Conservation (phyloP, 2,329 filamentous ascomycete species). For the Periconia macrospinosa region DNA sequence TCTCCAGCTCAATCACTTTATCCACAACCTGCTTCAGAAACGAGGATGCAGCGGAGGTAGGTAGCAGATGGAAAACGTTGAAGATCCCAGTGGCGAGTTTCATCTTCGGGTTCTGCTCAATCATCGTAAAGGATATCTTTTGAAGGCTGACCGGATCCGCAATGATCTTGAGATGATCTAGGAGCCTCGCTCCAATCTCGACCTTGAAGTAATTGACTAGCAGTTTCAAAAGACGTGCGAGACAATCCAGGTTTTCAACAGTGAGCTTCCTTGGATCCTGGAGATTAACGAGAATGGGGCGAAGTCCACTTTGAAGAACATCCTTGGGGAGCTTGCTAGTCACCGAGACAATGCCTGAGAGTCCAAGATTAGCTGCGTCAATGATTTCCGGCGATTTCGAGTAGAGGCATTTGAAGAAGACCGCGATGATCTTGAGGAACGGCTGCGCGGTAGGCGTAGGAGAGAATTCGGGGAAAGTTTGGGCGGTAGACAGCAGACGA, state of each 20-base stretch:
- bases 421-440: constrained; percentile 72
- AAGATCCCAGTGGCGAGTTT: constrained; percentile 93
- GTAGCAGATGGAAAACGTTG: constrained; percentile 96
- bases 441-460: constrained; percentile 69
- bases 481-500: constrained; percentile 87
- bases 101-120: constrained; percentile 91
- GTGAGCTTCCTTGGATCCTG: constrained; percentile 91
- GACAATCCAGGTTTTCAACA: constrained; percentile 84
- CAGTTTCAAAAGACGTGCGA: constrained; percentile 85
- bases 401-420: constrained; percentile 98
- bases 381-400: constrained; percentile 91
- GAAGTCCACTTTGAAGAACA: constrained; percentile 86
- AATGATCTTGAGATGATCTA: constrained; percentile 91
- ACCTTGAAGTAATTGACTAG: constrained; percentile 99
- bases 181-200: constrained; percentile 88
- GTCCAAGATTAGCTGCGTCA: constrained; percentile 85
- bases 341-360: constrained; percentile 84
- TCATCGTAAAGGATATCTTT: constrained; percentile 89
- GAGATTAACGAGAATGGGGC: constrained; percentile 93
- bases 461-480: constrained; percentile 88
- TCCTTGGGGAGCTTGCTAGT: constrained; percentile 95
- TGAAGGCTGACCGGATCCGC: constrained; percentile 80
- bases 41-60: constrained; percentile 80
- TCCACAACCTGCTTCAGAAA: constrained; percentile 92
- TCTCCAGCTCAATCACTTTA: constrained; percentile 85